Evolutionary conservation across 179 eudicot species (phyloP), one percentile per base, ranked within the genome.

Genomic region (Silene noctiflora): DNA sequence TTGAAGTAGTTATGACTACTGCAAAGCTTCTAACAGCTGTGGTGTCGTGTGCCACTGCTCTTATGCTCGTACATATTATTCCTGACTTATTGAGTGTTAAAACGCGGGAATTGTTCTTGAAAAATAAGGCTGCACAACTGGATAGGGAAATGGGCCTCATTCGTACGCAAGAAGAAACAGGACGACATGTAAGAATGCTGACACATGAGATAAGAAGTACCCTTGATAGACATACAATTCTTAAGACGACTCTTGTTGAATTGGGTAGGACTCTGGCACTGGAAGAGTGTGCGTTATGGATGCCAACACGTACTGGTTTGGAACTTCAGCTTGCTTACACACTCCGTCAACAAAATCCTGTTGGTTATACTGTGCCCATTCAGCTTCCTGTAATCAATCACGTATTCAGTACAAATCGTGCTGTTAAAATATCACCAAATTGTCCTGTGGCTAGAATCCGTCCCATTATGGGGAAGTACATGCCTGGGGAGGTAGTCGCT

Each of bases 231-330:
- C 99, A 91, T 76, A 91, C 97, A 8, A 95, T 95, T 75, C 84
- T 95, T 17, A 92, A 87, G 81, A 95, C 99, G 63, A 91, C 97
- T 42, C 94, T 92, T 74, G 88, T 95, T 75, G 98, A 94, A 91
- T 81, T 94, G 74, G 98, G 98, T 70, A 89, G 97, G 79, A 95
- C 95, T 44, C 82, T 95, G 81, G 95, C 85, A 27, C 66, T 92
- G 78, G 99, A 92, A 80, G 99, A 95, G 84, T 95, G 99, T 84
- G 99, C 99, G 2, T 74, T 95, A 48, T 95, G 99, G 99, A 95
- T 92, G 97, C 98, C 98, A 58, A 88, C 97, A 0, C 93, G 96
- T 56, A 83, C 88, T 48, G 99, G 99, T 24, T 74, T 91, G 67
- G 96, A 92, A 81, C 93, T 95, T 75, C 99, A 95, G 51, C 95